Percentiles rank a stretch among this genome's conserved stretches.
Evolutionary conservation across 2,329 filamentous ascomycete genomes (phyloP).

Genomic region (Trichoderma sp.): DNA sequence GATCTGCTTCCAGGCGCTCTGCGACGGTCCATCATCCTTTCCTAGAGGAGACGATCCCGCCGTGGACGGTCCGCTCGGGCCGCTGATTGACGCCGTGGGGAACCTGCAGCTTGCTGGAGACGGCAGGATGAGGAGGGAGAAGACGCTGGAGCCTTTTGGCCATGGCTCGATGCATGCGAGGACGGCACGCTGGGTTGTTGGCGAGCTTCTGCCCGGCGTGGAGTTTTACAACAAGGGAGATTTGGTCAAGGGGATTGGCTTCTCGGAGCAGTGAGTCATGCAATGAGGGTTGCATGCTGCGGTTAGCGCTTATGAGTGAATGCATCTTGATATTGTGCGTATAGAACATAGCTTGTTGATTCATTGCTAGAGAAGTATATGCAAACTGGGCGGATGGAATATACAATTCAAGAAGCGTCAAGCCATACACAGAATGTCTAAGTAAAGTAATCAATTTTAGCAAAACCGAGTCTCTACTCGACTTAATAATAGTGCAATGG

Average conservation of each 20-base stretch:
- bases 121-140: conserved; percentile 47
- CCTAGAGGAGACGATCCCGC: conserved; percentile 37
- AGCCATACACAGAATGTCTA: background rate
- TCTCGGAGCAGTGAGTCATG: conserved; percentile 30
- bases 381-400: background rate
- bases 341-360: background rate
- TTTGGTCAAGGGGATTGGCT: conserved; percentile 53
- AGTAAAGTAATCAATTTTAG: background rate
- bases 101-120: conserved; percentile 35
- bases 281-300: background rate
- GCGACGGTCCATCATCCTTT: conserved; percentile 56
- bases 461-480: background rate
- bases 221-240: conserved; percentile 57
- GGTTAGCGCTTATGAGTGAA: background rate
- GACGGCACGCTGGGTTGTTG: conserved; percentile 64
- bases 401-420: background rate
- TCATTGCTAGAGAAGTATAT: background rate
- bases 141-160: conserved; percentile 56
- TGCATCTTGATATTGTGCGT: background rate
- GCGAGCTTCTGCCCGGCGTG: conserved; percentile 53
- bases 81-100: conserved; percentile 38
- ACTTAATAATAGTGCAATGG: background rate
- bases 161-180: conserved; percentile 59
- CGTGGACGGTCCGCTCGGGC: conserved; percentile 27
- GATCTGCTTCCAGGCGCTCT: conserved; percentile 62